A percentile compares a stretch with the other conserved stretches of the same genome.
These are phyloP conservation scores for Agmasoma carcini DNA, from an alignment of 371 early-diverging fungal species.

Conservation along the genomic window DNA sequence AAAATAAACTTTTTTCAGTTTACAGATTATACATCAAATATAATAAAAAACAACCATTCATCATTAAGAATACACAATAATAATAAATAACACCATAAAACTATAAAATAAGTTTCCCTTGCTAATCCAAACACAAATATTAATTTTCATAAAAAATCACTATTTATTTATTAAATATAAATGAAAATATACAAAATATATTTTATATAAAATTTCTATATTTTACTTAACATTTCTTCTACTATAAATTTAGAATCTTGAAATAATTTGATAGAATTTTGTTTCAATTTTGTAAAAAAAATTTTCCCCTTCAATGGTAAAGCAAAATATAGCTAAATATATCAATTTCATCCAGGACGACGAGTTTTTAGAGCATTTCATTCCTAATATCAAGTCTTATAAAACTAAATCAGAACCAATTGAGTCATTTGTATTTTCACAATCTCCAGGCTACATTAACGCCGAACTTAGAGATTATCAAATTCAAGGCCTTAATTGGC, in stretches of 20 bases:
- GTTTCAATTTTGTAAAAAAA: too few relatives aligned
- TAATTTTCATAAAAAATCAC: too few relatives aligned
- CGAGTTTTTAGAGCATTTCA: constrained; percentile 41
- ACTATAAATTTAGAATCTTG: background rate
- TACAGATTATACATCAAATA: too few relatives aligned
- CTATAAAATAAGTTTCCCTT: too few relatives aligned
- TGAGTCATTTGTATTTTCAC: constrained; percentile 44
- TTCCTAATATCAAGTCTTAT: constrained; percentile 11
- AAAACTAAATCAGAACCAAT: constrained; percentile 18
- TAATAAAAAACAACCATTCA: too few relatives aligned
- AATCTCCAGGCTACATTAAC: constrained; percentile 42
- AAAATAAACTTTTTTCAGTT: too few relatives aligned
- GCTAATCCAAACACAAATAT: too few relatives aligned
- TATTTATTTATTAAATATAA: too few relatives aligned
- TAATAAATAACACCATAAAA: too few relatives aligned
- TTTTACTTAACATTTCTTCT: background rate
- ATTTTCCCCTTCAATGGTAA: constrained; percentile 33
- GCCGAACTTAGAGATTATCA: constrained; percentile 59
- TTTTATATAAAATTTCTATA: too few relatives aligned
- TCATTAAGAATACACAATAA: too few relatives aligned
- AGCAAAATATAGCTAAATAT: constrained; percentile 38
- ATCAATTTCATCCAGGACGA: constrained; percentile 47
- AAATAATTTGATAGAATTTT: background rate
- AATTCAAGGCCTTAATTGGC: constrained; percentile 91
- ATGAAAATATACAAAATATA: too few relatives aligned